Base-by-base conservation (phyloP, 345 rosid species). In the Diplotaxis tenuifolia region DNA sequence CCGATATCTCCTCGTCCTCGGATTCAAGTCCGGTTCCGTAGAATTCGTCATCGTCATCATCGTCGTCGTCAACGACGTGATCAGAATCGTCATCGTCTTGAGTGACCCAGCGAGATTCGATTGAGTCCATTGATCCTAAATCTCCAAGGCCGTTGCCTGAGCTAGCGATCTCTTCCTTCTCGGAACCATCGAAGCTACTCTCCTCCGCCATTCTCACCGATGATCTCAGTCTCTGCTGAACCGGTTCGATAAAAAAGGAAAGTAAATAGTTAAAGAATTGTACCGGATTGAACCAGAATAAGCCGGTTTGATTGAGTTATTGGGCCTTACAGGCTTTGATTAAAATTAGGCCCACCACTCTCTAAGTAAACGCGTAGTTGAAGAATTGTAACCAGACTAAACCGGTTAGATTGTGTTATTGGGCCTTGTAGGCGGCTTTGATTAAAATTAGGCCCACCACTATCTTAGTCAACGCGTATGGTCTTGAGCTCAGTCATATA, bases 51-150 rank as follows among this genome's bases (percentile, higher is more conserved):
- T 45, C 78, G 0, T 70, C 83, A 5, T 45, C 15, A 0, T 80
- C 79, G 10, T 79, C 84, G 21, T 79, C 87, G 0, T 79, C 96
- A 38, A 79, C 85, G 32, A 80, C 89, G 66, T 84, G n/a, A n/a
- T 84, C 68, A 85, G 93, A 89, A 50, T 85, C 96, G 14, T 93
- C 98, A 38, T 89, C 97, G 64, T 89, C 90, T 68, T 86, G 96
- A 73, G 84, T 90, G 47, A 95, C 98, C 99, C 99, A 95, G 5
- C 97, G 89, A 58, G 97, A 95, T 77, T 90, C 99, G 40, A 77
- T 34, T 9, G 96, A 92, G 81, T 91, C 97, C 82, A 88, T 77
- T 16, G 97, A 95, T 12, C 76, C 82, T 61, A 84, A 38, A 52
- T 84, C 81, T 16, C 60, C 81, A 21, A 66, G n/a, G 40, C 80